Evolutionary conservation across 2,329 filamentous ascomycete species (phyloP), one percentile per base, ranked within the genome.

Genomic region (Triangularia setosa): DNA sequence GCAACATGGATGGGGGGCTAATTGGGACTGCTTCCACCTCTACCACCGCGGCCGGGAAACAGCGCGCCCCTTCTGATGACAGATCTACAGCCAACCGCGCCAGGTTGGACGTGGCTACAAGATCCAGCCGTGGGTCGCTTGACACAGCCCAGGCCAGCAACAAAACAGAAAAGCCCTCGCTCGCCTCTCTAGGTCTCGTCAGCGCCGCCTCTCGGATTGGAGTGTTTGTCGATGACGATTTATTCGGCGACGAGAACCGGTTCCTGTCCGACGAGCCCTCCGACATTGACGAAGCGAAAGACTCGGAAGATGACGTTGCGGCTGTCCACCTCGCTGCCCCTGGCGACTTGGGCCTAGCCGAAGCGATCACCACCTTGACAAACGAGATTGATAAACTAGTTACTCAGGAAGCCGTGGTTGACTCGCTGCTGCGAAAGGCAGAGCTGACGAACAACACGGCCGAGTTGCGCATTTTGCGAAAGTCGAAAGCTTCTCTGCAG

Each of bases 401-500:
- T 9, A 88, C 93, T 2, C 95, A 99, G 76, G 92, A 97, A 70
- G 90, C 90, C 1, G 91, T 99, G 18, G 87, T 99, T 18, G 92
- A 97, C 71, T 96, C 94, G 1, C 79, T 99, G 64, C 95, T 92
- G 2, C 87, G 91, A 64, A 99, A 99, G 77, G 95, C 96, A 0
- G 95, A 99, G 75, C 80, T 99, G 60, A 99, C 95, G 1, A 99
- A 99, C 75, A 99, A 99, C 73, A 93, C 90, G 14, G 92, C 94
- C 1, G 95, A 99, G 75, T 76, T 99, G 60, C 86, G 95, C 33
- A 98, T 99, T 67, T 77, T 99, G 59, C 88, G 90, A 62, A 99
- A 99, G 76, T 97, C 93, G 0, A 97, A 95, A 75, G 89, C 93
- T 30, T 99, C 95, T 76, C 80, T 99, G 64, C 91, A 96, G 72